Evolutionary conservation across 345 rosid genomes (phyloP).

Genomic region (Ailanthus altissimus): DNA sequence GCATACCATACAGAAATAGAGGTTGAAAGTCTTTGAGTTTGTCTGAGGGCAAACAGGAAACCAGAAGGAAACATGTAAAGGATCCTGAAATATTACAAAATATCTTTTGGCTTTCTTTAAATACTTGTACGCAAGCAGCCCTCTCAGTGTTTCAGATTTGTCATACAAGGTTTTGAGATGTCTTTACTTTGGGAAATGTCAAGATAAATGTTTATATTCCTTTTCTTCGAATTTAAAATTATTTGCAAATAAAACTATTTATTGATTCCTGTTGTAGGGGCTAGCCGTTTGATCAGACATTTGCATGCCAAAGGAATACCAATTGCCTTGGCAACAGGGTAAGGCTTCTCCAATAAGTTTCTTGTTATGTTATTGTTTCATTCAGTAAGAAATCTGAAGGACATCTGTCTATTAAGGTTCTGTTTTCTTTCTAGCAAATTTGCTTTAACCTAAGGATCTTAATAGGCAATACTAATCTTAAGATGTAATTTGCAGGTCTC

Average conservation of each 20-base stretch:
- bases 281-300: conserved; percentile 67
- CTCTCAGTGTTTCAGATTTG: background rate
- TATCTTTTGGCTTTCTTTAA: background rate
- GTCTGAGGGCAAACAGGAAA: background rate
- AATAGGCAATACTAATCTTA: background rate
- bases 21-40: no score
- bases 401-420: background rate
- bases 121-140: background rate
- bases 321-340: conserved; percentile 85
- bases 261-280: conserved; percentile 48
- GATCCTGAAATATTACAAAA: background rate
- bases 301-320: conserved; percentile 86
- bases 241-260: conserved; percentile 1
- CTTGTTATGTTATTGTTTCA: conserved; percentile 9
- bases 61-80: background rate
- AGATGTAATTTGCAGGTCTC: conserved; percentile 54
- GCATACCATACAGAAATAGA: no score
- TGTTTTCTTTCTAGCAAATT: background rate
- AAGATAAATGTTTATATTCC: background rate
- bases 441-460: background rate
- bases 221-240: background rate
- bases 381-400: background rate
- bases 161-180: background rate
- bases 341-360: conserved; percentile 16
- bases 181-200: background rate